Conservation (phyloP, 495 filamentous ascomycete genomes). For the Oleoguttula mirabilis region DNA sequence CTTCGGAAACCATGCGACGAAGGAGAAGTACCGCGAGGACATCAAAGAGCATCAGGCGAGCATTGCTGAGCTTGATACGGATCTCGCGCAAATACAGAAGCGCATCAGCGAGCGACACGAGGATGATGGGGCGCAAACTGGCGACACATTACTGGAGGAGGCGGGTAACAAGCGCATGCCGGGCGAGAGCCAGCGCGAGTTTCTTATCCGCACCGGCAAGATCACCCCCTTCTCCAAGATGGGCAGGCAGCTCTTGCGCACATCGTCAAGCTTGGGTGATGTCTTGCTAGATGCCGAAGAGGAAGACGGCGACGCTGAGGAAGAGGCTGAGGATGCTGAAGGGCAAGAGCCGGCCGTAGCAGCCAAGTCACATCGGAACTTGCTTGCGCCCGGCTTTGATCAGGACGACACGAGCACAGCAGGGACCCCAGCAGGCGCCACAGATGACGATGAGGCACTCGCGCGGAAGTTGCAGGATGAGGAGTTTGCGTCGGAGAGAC, state of each 20-base stretch:
- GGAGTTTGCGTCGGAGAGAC: constrained; percentile 16
- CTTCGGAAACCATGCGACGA: constrained; percentile 36
- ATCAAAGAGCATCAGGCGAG: constrained; percentile 49
- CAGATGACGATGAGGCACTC: constrained; percentile 11
- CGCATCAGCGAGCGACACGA: constrained; percentile 64
- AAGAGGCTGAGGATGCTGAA: constrained; percentile 25
- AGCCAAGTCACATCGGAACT: constrained; percentile 61
- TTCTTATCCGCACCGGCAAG: constrained; percentile 87
- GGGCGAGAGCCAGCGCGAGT: constrained; percentile 74
- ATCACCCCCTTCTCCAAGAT: constrained; percentile 88
- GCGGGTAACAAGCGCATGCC: constrained; percentile 47
- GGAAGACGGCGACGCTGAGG: constrained; percentile 45
- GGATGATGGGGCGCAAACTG: constrained; percentile 35
- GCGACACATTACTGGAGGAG: constrained; percentile 24
- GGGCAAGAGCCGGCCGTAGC: background rate
- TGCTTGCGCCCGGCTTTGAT: constrained; percentile 70
- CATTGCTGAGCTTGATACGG: constrained; percentile 47
- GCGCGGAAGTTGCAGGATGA: constrained; percentile 18
- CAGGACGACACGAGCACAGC: constrained; percentile 28
- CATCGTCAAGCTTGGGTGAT: constrained; percentile 38
- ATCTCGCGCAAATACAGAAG: constrained; percentile 62
- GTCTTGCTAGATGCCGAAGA: constrained; percentile 69
- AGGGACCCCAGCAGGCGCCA: constrained; percentile 12
- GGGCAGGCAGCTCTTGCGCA: constrained; percentile 18
- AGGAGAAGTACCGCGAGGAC: constrained; percentile 46